phyloP scores from a whole-genome alignment of 2,329 filamentous ascomycete genomes.

The Neodidymelliopsis sp. region DNA sequence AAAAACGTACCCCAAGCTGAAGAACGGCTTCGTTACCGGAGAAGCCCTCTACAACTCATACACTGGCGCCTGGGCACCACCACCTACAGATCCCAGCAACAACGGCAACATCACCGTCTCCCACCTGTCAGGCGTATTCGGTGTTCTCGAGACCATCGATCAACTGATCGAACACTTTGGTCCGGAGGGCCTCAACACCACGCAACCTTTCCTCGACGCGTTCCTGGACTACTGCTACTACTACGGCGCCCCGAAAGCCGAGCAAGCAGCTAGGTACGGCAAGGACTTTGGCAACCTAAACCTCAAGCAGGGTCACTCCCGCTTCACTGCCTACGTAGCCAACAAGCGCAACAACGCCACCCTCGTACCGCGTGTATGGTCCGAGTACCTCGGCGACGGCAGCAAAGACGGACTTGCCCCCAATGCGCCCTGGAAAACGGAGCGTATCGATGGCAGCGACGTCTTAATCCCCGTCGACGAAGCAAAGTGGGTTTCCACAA shows the following conservation, averaged over 20 bases:
- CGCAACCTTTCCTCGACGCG: constrained; percentile 59
- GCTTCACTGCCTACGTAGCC: constrained; percentile 64
- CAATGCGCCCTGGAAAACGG: constrained; percentile 56
- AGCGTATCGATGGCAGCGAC: constrained; percentile 52
- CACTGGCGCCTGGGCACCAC: constrained; percentile 60
- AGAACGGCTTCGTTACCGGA: constrained; percentile 67
- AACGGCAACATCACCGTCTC: constrained; percentile 60
- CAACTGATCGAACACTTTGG: constrained; percentile 61
- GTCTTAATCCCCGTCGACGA: constrained; percentile 61
- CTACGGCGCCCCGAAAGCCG: constrained; percentile 58
- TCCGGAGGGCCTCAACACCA: constrained; percentile 49
- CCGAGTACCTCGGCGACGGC: constrained; percentile 58
- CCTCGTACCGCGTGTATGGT: constrained; percentile 62
- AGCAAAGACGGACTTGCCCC: constrained; percentile 42
- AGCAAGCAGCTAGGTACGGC: constrained; percentile 64
- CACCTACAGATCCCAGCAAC: constrained; percentile 62
- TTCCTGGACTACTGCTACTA: constrained; percentile 69
- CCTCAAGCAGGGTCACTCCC: constrained; percentile 65
- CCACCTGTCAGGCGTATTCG: constrained; percentile 66
- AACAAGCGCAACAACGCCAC: constrained; percentile 54
- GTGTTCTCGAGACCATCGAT: constrained; percentile 64
- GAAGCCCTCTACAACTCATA: constrained; percentile 60
- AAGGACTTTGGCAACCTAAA: constrained; percentile 55
- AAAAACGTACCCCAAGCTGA: constrained; percentile 61
- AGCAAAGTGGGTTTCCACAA: constrained; percentile 65